These are phyloP conservation scores for Artemisia argyi DNA, from an alignment of 129 eudicot species.

Conservation along the genomic window DNA sequence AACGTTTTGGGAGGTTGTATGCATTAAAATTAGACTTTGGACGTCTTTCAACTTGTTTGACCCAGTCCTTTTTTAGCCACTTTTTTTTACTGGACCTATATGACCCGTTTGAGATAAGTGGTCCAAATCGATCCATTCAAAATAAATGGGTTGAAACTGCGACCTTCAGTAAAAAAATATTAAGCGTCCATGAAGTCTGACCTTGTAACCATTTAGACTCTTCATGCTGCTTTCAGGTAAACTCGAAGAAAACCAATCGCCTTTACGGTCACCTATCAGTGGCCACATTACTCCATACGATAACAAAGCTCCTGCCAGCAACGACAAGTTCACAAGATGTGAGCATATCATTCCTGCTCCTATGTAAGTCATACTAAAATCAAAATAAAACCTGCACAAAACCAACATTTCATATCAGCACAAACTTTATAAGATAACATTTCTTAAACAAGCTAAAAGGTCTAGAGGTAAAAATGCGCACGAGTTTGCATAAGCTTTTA, in stretches of 20 bases:
- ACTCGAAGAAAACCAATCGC: slow-evolving; percentile 62
- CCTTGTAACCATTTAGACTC: slow-evolving; percentile 92
- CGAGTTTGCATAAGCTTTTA: slow-evolving; percentile 68
- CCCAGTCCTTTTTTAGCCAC: background rate
- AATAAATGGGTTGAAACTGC: too few species aligned
- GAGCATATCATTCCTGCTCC: slow-evolving; percentile 99
- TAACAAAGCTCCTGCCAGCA: slow-evolving; percentile 84
- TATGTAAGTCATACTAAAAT: slow-evolving; percentile 81
- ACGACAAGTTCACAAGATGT: slow-evolving; percentile 83
- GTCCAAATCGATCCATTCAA: too few species aligned
- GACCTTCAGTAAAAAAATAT: background rate
- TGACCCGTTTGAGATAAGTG: too few species aligned
- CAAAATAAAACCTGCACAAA: slow-evolving; percentile 88
- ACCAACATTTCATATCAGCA: slow-evolving; percentile 15
- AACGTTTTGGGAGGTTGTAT: too few species aligned
- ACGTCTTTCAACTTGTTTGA: background rate
- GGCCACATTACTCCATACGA: slow-evolving; percentile 98
- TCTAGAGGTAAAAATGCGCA: slow-evolving; percentile 26
- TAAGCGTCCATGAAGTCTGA: background rate
- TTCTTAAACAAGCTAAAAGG: background rate
- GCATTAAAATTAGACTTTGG: too few species aligned
- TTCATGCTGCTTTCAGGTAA: slow-evolving; percentile 81
- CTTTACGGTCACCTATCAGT: slow-evolving; percentile 55
- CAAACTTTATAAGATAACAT: background rate
- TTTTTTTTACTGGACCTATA: too few species aligned